Conservation (phyloP, 2,329 filamentous ascomycete genomes). For the Pseudodiploospora longispora region DNA sequence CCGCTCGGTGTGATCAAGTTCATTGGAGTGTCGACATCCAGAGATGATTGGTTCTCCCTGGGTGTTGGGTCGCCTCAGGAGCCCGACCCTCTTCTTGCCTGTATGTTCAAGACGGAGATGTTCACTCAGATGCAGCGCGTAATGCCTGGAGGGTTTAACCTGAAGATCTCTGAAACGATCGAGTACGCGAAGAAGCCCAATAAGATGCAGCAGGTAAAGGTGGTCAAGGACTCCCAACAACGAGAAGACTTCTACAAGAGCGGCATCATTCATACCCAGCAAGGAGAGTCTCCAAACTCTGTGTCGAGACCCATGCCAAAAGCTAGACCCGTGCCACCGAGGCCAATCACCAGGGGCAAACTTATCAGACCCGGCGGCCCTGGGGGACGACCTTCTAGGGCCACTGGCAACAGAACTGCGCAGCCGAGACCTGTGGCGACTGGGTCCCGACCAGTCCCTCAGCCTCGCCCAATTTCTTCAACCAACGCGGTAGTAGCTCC, state of each 20-base stretch:
- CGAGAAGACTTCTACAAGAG: constrained; percentile 88
- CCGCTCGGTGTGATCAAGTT: constrained; percentile 84
- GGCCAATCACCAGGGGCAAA: constrained; percentile 88
- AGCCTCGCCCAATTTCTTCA: constrained; percentile 21
- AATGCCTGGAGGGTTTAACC: constrained; percentile 70
- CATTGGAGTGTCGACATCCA: constrained; percentile 68
- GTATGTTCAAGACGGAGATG: constrained; percentile 92
- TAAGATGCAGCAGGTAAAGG: constrained; percentile 83
- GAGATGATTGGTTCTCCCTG: constrained; percentile 95
- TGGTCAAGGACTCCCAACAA: constrained; percentile 74
- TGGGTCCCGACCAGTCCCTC: constrained; percentile 22
- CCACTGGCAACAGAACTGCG: constrained; percentile 42
- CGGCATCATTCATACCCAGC: constrained; percentile 76
- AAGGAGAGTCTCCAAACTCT: constrained; percentile 76
- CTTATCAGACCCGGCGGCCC: constrained; percentile 88
- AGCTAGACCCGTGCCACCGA: constrained; percentile 74
- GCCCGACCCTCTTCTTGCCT: constrained; percentile 86
- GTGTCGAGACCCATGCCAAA: constrained; percentile 78
- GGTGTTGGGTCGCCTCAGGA: constrained; percentile 86
- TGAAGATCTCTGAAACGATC: constrained; percentile 77
- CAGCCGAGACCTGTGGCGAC: constrained; percentile 35
- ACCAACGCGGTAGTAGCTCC: constrained; percentile 16
- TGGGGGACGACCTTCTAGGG: constrained; percentile 67
- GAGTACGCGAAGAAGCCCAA: constrained; percentile 98
- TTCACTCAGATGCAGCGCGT: constrained; percentile 82